Evolutionary conservation across 2,329 filamentous ascomycete species (phyloP), one percentile per base, ranked within the genome.

Genomic region (Volutella citrinella): DNA sequence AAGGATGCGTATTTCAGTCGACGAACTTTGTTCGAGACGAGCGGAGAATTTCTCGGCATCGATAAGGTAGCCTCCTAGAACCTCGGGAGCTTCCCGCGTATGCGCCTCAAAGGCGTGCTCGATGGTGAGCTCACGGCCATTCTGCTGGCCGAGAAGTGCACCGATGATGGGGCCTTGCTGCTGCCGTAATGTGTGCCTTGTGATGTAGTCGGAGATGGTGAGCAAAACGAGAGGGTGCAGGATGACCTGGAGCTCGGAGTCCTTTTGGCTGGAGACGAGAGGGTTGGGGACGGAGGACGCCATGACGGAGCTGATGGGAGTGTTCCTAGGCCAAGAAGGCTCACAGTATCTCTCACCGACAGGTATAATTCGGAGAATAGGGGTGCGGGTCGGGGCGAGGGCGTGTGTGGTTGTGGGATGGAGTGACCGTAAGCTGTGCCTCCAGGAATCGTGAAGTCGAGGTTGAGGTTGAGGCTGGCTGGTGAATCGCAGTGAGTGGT

Each of bases 151-250:
- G 6, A 98, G 66, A n/a, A 98, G 72, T 32, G 84, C 89, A 36
- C 93, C 93, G 4, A 91, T 77, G 13, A 96, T 76, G 12, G 89
- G 88, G 0, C 86, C 86, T 13, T 70, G 61, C 52, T 89, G 82
- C 32, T 80, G 70, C 39, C 93, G 80, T 36, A 95, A 74, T 2
- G 83, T 87, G 62, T 95, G 90, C 40, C 93, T 80, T 38, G 91
- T 95, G 60, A 97, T 89, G 61, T 95, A 94, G 64, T 98, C 93
- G 50, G 91, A 95, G 54, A 98, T 93, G 46, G 86, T 94, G 65
- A 98, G 86, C 48, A 97, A 84, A 32, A 95, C 90, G 30, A 98
- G 82, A 17, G 93, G 93, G 56, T 98, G 93, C 13, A 98, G 79
- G 51, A 89, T 80, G 36, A 89, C 80, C 46, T 88, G 83, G 27